Evolutionary conservation across 2,329 filamentous ascomycete genomes (phyloP).

Genomic region (Venturia aucupariae): DNA sequence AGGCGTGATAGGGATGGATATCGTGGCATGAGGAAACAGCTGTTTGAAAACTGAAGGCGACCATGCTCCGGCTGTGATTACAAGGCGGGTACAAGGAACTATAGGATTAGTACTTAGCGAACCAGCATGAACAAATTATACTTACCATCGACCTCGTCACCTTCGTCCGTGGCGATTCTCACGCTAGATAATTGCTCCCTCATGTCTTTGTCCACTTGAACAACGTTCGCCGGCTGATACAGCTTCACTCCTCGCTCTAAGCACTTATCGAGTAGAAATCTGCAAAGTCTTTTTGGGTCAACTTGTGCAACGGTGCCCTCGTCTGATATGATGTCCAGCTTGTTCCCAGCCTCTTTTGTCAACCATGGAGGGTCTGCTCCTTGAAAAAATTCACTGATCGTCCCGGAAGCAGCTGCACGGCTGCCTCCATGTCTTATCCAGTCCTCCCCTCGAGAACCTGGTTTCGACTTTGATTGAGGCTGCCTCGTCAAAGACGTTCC

Average conservation of each 20-base stretch:
- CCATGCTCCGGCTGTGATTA: conserved; percentile 65
- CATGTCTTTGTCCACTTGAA: conserved; percentile 44
- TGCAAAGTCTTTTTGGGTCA: conserved; percentile 58
- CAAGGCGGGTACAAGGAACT: conserved; percentile 55
- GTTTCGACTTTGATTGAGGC: conserved; percentile 25
- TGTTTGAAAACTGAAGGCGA: conserved; percentile 53
- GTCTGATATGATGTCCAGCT: conserved; percentile 52
- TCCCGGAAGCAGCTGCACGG: conserved; percentile 39
- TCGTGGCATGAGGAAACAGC: conserved; percentile 51
- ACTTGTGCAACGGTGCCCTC: conserved; percentile 56
- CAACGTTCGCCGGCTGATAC: conserved; percentile 53
- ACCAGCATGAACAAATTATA: not conserved
- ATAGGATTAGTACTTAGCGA: not conserved
- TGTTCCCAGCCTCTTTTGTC: conserved; percentile 41
- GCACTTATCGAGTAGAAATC: conserved; percentile 53
- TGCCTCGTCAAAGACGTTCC: conserved; percentile 47
- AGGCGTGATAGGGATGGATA: conserved; percentile 48
- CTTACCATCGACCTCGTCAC: conserved; percentile 23
- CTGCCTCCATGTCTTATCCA: conserved; percentile 59
- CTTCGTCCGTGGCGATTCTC: conserved; percentile 35
- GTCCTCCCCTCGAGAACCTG: conserved; percentile 42
- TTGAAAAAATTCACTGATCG: not conserved
- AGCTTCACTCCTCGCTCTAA: conserved; percentile 52
- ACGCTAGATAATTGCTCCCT: conserved; percentile 44
- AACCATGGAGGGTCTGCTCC: conserved; percentile 46